Conservation (phyloP, 108 stramenopile species). For the Pinguiococcus pyrenoidosus region DNA sequence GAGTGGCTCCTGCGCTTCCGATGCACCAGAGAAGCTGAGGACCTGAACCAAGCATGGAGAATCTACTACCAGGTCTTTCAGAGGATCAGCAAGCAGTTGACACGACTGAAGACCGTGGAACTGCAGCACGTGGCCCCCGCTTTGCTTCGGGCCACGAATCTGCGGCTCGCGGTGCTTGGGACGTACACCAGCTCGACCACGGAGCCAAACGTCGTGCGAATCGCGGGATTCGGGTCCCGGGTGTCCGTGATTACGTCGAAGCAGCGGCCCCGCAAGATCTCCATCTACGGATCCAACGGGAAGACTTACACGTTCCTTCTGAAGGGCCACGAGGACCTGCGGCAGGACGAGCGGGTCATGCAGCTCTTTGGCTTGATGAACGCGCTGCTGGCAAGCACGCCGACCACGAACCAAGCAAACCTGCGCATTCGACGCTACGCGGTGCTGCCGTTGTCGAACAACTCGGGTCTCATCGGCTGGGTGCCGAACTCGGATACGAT, state of each 20-base stretch:
- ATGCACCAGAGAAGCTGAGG: neutral
- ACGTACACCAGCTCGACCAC: too few relatives aligned
- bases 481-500: constrained; percentile 15
- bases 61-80: constrained; percentile 10
- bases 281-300: constrained; percentile 10
- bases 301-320: constrained; percentile 10
- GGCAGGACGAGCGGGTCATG: constrained; percentile 25
- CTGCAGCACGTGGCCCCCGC: constrained; percentile 23
- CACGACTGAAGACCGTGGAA: constrained; percentile 3
- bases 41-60: constrained; percentile 15
- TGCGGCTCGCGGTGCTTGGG: constrained; percentile 16
- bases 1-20: constrained; percentile 20
- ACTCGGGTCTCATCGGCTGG: constrained; percentile 20
- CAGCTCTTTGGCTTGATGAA: constrained; percentile 23
- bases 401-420: neutral
- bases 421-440: constrained; percentile 11
- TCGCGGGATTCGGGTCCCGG: neutral
- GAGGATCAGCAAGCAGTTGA: neutral
- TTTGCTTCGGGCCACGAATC: neutral
- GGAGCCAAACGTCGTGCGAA: neutral
- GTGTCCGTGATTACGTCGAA: constrained; percentile 12
- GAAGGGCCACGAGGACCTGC: constrained; percentile 21
- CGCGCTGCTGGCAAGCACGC: constrained; percentile 1
- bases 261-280: constrained; percentile 16
- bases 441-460: constrained; percentile 16